These are phyloP conservation scores for Alloascoidea africana DNA, from an alignment of 805 yeast genomes.

Conservation along the genomic window DNA sequence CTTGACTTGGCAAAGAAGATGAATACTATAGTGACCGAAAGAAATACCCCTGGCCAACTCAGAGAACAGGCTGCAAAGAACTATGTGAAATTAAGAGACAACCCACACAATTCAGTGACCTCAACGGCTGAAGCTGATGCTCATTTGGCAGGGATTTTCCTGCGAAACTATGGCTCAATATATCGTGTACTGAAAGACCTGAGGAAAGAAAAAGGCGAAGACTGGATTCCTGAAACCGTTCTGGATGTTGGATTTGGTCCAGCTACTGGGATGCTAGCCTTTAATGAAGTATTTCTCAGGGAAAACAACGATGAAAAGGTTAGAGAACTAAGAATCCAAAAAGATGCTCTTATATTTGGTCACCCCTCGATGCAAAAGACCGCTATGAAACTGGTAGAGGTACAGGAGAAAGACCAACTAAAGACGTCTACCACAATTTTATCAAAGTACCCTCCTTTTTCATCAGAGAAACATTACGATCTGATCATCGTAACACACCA, in stretches of 20 bases:
- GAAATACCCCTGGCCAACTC: neutral
- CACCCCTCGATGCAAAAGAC: constrained; percentile 59
- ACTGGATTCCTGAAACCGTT: constrained; percentile 49
- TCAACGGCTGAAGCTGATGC: constrained; percentile 34
- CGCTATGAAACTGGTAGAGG: constrained; percentile 60
- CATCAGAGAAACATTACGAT: constrained; percentile 43
- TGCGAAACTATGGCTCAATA: constrained; percentile 66
- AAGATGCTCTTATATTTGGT: constrained; percentile 64
- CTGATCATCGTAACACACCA: constrained; percentile 76
- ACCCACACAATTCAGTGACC: neutral
- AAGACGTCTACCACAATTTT: neutral
- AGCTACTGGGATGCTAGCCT: constrained; percentile 78
- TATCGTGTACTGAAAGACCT: constrained; percentile 55
- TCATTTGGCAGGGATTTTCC: constrained; percentile 63
- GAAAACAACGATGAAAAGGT: constrained; percentile 21
- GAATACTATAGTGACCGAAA: neutral
- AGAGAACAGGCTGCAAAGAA: neutral
- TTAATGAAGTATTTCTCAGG: constrained; percentile 68
- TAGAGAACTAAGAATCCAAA: constrained; percentile 31
- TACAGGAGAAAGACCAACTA: constrained; percentile 39
- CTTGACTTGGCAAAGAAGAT: neutral
- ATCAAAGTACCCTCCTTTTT: constrained; percentile 2
- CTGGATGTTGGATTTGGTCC: constrained; percentile 86
- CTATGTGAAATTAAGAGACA: neutral
- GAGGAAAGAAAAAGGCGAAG: constrained; percentile 29